Percentiles rank a stretch among this genome's conserved stretches.
phyloP scores from a whole-genome alignment of 208 protist genomes.

The Wallacemonas collosoma region DNA sequence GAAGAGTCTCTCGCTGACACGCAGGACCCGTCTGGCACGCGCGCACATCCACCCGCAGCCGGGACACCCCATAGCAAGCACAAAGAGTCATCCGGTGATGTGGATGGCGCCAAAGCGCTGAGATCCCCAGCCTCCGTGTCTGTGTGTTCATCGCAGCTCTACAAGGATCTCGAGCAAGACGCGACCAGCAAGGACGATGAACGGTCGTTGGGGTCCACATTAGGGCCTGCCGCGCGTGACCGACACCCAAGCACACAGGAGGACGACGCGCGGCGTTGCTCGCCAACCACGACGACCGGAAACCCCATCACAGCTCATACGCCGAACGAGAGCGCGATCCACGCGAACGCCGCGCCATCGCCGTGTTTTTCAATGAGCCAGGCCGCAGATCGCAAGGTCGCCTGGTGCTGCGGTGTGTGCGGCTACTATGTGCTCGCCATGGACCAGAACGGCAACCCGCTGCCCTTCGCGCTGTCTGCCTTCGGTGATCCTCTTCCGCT shows the following conservation, averaged over 20 bases:
- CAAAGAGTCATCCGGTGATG: not conserved
- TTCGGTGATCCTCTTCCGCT: constrained; percentile 75
- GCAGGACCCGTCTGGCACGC: too few species aligned
- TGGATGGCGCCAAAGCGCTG: not conserved
- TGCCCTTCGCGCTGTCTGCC: constrained; percentile 65
- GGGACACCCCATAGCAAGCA: not conserved
- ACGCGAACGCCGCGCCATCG: not conserved
- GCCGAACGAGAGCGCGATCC: not conserved
- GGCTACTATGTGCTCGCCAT: constrained; percentile 83
- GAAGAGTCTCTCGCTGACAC: not conserved
- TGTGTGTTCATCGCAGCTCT: constrained; percentile 4
- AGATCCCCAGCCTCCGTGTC: not conserved
- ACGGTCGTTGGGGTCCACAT: not conserved
- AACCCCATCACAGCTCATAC: too few species aligned
- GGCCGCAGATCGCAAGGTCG: constrained; percentile 31
- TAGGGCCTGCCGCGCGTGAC: not conserved
- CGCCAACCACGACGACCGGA: not conserved
- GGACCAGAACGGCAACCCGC: constrained; percentile 70
- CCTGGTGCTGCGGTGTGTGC: constrained; percentile 83
- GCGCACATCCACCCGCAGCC: not conserved
- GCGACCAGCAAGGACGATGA: not conserved
- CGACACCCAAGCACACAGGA: not conserved
- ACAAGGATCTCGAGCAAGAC: not conserved
- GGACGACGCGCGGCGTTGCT: not conserved
- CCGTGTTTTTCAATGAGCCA: constrained; percentile 6